These are phyloP conservation scores for Cryphonectria carpinicola DNA, from an alignment of 2,329 filamentous ascomycete species.

Conservation along the genomic window DNA sequence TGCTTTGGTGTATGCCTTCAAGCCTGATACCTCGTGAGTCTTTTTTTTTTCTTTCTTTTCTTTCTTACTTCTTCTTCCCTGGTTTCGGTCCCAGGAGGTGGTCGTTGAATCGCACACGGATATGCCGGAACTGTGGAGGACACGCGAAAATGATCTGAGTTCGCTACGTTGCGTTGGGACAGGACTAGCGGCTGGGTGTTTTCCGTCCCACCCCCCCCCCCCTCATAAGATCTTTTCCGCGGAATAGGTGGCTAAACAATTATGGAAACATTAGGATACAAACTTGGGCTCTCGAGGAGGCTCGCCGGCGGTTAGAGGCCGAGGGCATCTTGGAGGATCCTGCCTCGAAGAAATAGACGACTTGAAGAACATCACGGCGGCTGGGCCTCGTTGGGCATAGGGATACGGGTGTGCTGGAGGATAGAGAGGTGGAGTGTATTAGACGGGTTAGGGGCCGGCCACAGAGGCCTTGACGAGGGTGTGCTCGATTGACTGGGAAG, in stretches of 20 bases:
- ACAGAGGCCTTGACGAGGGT: conserved; percentile 10
- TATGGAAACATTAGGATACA: conserved; percentile 74
- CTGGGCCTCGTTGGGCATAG: conserved; percentile 8
- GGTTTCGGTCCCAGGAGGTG: neutral
- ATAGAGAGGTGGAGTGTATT: neutral
- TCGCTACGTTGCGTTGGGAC: neutral
- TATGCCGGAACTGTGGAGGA: neutral
- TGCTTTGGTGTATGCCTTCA: conserved; percentile 86
- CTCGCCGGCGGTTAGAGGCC: conserved; percentile 88
- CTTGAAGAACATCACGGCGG: neutral
- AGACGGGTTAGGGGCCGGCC: neutral
- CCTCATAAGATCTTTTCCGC: no score
- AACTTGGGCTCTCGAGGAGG: conserved; percentile 98
- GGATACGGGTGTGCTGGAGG: neutral
- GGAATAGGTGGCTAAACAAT: conserved; percentile 28
- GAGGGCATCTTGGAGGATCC: conserved; percentile 90
- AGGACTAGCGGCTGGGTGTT: neutral
- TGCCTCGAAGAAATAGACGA: conserved; percentile 56
- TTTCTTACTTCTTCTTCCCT: conserved; percentile 20
- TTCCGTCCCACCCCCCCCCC: no score
- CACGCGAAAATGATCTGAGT: neutral
- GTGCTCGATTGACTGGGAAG: conserved; percentile 11
- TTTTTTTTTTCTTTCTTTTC: conserved; percentile 3
- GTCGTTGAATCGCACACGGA: neutral
- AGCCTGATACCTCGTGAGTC: conserved; percentile 97